phyloP scores from a whole-genome alignment of 345 rosid genomes.

The Euclidium syriacum region DNA sequence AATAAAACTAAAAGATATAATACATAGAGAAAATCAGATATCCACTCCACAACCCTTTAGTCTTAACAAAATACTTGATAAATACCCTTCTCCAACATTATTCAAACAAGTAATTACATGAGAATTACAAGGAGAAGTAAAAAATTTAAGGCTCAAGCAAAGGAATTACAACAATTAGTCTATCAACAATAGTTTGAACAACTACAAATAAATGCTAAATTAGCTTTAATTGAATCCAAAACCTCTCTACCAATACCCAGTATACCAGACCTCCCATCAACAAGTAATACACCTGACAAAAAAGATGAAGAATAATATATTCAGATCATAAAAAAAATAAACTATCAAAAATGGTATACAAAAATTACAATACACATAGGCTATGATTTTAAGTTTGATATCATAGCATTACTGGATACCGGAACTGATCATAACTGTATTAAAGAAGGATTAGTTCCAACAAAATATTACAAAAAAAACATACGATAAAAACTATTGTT shows the following conservation, averaged over 20 bases:
- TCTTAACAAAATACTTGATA: background rate
- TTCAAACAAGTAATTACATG: background rate
- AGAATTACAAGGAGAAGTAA: background rate
- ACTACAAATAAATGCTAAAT: background rate
- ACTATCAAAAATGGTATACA: background rate
- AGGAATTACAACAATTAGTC: background rate
- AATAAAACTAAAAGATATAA: background rate
- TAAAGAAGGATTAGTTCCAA: background rate
- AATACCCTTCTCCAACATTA: background rate
- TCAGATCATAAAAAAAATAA: background rate
- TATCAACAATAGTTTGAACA: background rate
- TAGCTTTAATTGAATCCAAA: background rate
- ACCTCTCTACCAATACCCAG: too few species aligned
- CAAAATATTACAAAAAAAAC: background rate
- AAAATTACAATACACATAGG: background rate
- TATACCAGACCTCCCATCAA: too few species aligned
- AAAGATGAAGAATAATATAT: background rate
- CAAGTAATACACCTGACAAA: too few species aligned
- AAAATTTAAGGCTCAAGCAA: background rate
- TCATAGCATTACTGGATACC: background rate
- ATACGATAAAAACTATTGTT: background rate
- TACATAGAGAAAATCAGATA: background rate
- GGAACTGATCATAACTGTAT: background rate
- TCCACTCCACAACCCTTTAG: background rate
- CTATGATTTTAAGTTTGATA: background rate